These are phyloP conservation scores for Podila horticola DNA, from an alignment of 192 early-diverging fungal species.

Conservation along the genomic window DNA sequence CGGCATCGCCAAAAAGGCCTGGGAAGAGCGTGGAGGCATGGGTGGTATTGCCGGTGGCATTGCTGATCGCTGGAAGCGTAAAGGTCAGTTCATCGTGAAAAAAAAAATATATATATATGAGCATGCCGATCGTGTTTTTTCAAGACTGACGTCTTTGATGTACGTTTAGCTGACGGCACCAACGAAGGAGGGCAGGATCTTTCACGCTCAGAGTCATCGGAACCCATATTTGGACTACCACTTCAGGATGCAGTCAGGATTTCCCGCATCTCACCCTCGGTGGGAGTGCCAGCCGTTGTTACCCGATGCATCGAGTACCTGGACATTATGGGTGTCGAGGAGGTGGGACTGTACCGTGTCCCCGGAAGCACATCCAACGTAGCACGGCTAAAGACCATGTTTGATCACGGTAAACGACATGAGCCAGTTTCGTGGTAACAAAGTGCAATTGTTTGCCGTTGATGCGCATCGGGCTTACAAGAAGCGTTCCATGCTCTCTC, in stretches of 20 bases:
- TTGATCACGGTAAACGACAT: conserved; percentile 44
- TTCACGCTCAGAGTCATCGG: conserved; percentile 11
- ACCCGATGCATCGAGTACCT: conserved; percentile 45
- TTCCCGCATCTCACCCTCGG: conserved; percentile 27
- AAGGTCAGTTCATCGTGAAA: conserved; percentile 10
- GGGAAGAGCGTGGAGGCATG: conserved; percentile 52
- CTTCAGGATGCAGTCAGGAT: conserved; percentile 34
- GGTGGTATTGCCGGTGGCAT: conserved; percentile 43
- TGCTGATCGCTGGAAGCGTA: conserved; percentile 43
- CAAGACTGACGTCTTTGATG: background rate
- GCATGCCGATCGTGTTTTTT: background rate
- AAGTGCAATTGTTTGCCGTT: conserved; percentile 13
- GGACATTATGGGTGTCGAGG: conserved; percentile 58
- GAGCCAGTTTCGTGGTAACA: too few species aligned
- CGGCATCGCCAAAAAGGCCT: conserved; percentile 45
- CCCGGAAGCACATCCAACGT: conserved; percentile 46
- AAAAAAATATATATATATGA: background rate
- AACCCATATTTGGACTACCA: conserved; percentile 35
- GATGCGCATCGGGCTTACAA: background rate
- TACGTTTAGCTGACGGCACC: conserved; percentile 3
- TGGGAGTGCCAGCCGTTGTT: conserved; percentile 40
- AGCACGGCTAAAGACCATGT: conserved; percentile 40
- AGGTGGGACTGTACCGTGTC: conserved; percentile 61
- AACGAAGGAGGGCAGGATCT: conserved; percentile 15
- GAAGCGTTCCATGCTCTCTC: background rate